These are phyloP conservation scores for Fusarium tricinctum DNA, from an alignment of 2,329 filamentous ascomycete genomes.

Conservation along the genomic window DNA sequence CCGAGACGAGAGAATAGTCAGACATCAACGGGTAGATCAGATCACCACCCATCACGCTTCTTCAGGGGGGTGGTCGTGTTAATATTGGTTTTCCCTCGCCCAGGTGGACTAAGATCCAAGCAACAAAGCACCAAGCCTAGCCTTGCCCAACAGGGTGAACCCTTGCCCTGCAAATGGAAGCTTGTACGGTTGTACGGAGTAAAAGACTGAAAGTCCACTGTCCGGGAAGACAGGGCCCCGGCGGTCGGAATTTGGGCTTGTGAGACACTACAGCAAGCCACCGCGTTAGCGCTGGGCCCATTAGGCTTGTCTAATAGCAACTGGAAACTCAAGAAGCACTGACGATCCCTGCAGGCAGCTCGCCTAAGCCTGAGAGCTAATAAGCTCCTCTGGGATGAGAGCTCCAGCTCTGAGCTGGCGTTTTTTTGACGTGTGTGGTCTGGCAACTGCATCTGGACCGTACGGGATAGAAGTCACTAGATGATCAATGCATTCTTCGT, in stretches of 20 bases:
- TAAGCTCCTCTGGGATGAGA: constrained; percentile 10
- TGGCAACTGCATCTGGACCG: no score
- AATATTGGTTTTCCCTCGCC: constrained; percentile 35
- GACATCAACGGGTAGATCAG: background rate
- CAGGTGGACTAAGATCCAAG: background rate
- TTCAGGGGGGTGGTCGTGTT: constrained; percentile 34
- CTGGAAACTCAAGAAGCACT: constrained; percentile 1
- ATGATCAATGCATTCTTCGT: constrained; percentile 23
- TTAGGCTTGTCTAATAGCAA: background rate
- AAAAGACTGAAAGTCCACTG: no score
- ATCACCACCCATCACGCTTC: background rate
- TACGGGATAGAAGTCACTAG: background rate
- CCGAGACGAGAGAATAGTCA: constrained; percentile 9
- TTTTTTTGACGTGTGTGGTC: constrained; percentile 12
- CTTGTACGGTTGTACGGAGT: no score
- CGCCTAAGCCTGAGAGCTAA: constrained; percentile 16
- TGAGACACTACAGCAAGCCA: constrained; percentile 47
- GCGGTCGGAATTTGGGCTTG: constrained; percentile 46
- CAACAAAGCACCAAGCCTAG: constrained; percentile 4
- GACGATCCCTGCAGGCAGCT: constrained; percentile 43
- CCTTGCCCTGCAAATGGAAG: background rate
- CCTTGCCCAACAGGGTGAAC: constrained; percentile 15
- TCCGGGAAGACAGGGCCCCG: constrained; percentile 39
- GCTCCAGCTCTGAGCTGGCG: constrained; percentile 43
- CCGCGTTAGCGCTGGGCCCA: constrained; percentile 41